These are phyloP conservation scores for Monilinia aucupariae DNA, from an alignment of 2,329 filamentous ascomycete genomes.

Conservation along the genomic window DNA sequence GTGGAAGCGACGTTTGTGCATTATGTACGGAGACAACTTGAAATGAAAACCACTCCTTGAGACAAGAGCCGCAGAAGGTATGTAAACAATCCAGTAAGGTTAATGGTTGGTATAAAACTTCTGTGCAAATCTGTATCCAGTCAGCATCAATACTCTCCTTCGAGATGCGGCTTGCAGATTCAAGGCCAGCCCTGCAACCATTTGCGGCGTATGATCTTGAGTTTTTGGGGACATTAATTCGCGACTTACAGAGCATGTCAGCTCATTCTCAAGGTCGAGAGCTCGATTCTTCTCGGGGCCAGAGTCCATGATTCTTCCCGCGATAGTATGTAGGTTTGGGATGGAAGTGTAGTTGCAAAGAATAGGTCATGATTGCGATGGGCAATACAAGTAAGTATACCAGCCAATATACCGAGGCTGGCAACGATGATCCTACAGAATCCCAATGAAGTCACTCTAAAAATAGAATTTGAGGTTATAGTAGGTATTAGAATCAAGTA, in stretches of 20 bases:
- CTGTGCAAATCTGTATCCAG: constrained; percentile 77
- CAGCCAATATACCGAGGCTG: too few relatives aligned
- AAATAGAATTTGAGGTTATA: too few relatives aligned
- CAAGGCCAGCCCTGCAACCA: background rate
- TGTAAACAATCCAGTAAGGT: constrained; percentile 90
- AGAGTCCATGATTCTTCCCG: constrained; percentile 38
- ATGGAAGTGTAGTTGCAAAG: constrained; percentile 13
- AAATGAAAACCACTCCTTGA: constrained; percentile 93
- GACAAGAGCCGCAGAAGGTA: constrained; percentile 90
- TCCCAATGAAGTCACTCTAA: too few relatives aligned
- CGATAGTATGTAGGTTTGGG: constrained; percentile 2
- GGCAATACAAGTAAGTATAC: constrained; percentile 1
- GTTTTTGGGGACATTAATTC: background rate
- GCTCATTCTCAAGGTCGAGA: constrained; percentile 81
- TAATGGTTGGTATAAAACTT: constrained; percentile 84
- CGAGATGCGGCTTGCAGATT: background rate
- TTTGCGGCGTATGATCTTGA: constrained; percentile 5
- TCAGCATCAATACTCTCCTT: background rate
- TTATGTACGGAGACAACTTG: constrained; percentile 43
- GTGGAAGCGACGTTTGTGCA: constrained; percentile 25
- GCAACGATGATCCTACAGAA: too few relatives aligned
- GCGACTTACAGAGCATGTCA: constrained; percentile 82
- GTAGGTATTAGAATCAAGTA: too few relatives aligned
- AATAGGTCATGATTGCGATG: constrained; percentile 17
- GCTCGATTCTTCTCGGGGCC: constrained; percentile 47